phyloP scores from a whole-genome alignment of 2,329 filamentous ascomycete species.

The Scedosporium aurantiacum region DNA sequence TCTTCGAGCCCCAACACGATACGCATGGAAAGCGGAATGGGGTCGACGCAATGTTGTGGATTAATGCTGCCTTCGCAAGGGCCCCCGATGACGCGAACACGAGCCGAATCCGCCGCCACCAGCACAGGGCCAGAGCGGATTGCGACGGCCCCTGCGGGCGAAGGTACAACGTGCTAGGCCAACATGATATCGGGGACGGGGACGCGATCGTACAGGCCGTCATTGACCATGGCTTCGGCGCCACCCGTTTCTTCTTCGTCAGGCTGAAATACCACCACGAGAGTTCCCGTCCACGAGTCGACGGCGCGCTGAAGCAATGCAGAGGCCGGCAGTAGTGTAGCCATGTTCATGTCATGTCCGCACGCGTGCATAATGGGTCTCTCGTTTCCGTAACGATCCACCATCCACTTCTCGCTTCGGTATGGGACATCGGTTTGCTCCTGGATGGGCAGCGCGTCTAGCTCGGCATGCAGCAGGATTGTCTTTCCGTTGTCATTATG shows the following conservation, averaged over 20 bases:
- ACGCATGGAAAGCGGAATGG: too few species aligned
- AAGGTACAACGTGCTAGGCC: slow-evolving; percentile 12
- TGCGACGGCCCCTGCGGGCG: too few species aligned
- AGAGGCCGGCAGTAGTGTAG: slow-evolving; percentile 43
- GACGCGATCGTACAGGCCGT: slow-evolving; percentile 19
- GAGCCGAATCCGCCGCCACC: too few species aligned
- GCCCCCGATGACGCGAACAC: too few species aligned
- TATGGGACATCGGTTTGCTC: slow-evolving; percentile 46
- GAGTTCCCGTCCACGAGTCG: slow-evolving; percentile 47
- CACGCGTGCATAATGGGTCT: slow-evolving; percentile 58
- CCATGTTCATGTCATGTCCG: slow-evolving; percentile 57
- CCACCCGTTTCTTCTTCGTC: slow-evolving; percentile 54
- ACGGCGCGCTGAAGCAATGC: slow-evolving; percentile 32
- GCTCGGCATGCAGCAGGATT: slow-evolving; percentile 49
- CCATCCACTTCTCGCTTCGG: slow-evolving; percentile 25
- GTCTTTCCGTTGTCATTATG: slow-evolving; percentile 42
- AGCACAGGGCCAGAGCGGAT: too few species aligned
- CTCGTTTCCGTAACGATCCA: slow-evolving; percentile 32
- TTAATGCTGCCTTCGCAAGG: too few species aligned
- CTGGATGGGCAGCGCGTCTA: slow-evolving; percentile 47
- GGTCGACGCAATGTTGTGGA: too few species aligned
- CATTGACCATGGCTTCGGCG: slow-evolving; percentile 33
- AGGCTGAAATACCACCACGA: slow-evolving; percentile 56
- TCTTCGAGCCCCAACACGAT: too few species aligned
- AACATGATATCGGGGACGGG: slow-evolving; percentile 22